These are phyloP conservation scores for Achaetomiella virescens DNA, from an alignment of 495 filamentous ascomycete species.

Conservation along the genomic window DNA sequence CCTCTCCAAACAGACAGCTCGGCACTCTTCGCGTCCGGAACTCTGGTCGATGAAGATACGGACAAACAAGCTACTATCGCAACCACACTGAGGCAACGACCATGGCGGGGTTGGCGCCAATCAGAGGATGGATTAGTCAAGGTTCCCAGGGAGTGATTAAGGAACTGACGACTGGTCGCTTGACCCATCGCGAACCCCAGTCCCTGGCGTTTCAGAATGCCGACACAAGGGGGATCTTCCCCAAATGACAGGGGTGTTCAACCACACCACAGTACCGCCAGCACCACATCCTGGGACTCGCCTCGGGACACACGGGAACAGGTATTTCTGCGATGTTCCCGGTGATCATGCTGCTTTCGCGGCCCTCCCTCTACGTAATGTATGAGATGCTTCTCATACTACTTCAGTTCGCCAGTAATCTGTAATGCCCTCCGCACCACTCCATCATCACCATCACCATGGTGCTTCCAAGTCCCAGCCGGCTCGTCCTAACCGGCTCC, in stretches of 20 bases:
- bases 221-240: neutral
- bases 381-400: too few relatives aligned
- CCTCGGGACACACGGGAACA: neutral
- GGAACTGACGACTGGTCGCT: neutral
- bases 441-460: slow-evolving; percentile 2
- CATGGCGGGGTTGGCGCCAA: too few relatives aligned
- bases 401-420: too few relatives aligned
- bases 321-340: neutral
- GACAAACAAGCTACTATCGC: too few relatives aligned
- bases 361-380: neutral
- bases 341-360: neutral
- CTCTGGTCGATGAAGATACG: too few relatives aligned
- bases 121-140: slow-evolving; percentile 2
- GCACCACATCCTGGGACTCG: neutral
- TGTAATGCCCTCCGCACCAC: too few relatives aligned
- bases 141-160: neutral
- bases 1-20: too few relatives aligned
- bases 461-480: slow-evolving; percentile 4
- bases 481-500: slow-evolving; percentile 12
- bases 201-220: slow-evolving; percentile 15
- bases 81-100: too few relatives aligned
- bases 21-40: too few relatives aligned
- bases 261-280: neutral
- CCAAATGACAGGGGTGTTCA: slow-evolving; percentile 1
- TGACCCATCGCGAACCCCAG: slow-evolving; percentile 5